Base-by-base conservation (phyloP, 1,284 basidiomycete genomes). In the Chalciporus sp. region DNA sequence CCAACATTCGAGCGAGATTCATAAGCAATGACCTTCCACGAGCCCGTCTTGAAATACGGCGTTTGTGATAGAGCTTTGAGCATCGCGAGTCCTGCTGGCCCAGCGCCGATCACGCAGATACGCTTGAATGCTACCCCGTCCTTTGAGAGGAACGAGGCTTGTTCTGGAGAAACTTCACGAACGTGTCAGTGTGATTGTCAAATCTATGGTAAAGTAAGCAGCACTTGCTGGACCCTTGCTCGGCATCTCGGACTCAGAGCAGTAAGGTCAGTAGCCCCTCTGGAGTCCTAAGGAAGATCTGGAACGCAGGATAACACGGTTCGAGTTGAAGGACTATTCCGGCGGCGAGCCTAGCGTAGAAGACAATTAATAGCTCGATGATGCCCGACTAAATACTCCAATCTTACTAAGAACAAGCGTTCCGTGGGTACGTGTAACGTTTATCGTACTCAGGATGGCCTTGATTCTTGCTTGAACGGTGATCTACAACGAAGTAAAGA, bases 21-120 rank as follows among this genome's bases (percentile, higher is more conserved):
- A 55, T 82, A 89, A 0, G 75, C 81, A 3, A 74, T 70, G 1
- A 82, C 67, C 14, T 68, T 70, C 88, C 90, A 92, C 19, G 72
- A 57, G 0, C 84, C 84, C 20, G 70, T 62, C 63, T 80, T 80
- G 68, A 76, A 81, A 55, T 87, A 76, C 0, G 74, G 72, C 1
- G 82, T 75, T 44, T 89, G 83, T 19, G 80, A 72, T 54, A 90
- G 68, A 29, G 81, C 72, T 62, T 88, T 87, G 29, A 92, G 74
- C 8, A 81, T 77, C 27, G 82, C 86, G 0, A 92, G 75, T 9
- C 90, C 90, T 8, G 78, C 77, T 20, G 88, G 76, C 10, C 89
- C 88, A 20, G 77, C 85, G 4, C 89, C 89, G 41, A 91, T 81
- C 31, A 91, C 75, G 52, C 84, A 84, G 47, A 91, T 85, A 14